Percentiles rank a stretch among this genome's conserved stretches.
Evolutionary conservation across 2,329 filamentous ascomycete genomes (phyloP).

Genomic region (Verticillium zaregamsianum): DNA sequence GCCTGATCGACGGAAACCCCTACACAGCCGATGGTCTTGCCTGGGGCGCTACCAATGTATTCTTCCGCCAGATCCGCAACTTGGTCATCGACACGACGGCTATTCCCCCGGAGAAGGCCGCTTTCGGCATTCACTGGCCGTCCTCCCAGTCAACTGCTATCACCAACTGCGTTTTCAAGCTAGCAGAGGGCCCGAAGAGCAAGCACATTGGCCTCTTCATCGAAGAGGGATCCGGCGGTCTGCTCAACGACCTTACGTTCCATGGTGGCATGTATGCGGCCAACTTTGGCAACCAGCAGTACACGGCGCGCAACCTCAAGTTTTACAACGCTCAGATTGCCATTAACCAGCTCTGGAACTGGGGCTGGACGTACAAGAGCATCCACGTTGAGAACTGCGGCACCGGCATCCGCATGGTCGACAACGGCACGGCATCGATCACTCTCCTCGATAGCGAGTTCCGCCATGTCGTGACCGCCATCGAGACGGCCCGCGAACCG

Average conservation of each 20-base stretch:
- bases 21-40: conserved; percentile 37
- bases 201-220: conserved; percentile 57
- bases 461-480: conserved; percentile 59
- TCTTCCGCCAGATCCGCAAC: conserved; percentile 56
- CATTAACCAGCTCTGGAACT: conserved; percentile 70
- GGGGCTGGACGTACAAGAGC: conserved; percentile 71
- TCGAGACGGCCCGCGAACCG: conserved; percentile 54
- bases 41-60: conserved; percentile 54
- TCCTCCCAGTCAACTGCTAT: conserved; percentile 60
- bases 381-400: conserved; percentile 58
- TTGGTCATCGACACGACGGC: conserved; percentile 51
- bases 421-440: conserved; percentile 67
- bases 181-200: conserved; percentile 41
- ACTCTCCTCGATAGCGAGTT: conserved; percentile 72
- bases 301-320: conserved; percentile 64
- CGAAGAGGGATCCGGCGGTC: conserved; percentile 61
- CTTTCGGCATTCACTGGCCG: conserved; percentile 63
- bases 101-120: conserved; percentile 38
- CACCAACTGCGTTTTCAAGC: conserved; percentile 53
- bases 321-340: conserved; percentile 63
- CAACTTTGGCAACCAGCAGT: conserved; percentile 63
- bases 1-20: conserved; percentile 43
- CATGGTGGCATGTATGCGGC: conserved; percentile 62
- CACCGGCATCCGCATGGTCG: conserved; percentile 63
- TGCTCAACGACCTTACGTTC: conserved; percentile 66